Evolutionary conservation across 2,329 filamentous ascomycete species (phyloP).

Genomic region (Parafenestella ontariensis): DNA sequence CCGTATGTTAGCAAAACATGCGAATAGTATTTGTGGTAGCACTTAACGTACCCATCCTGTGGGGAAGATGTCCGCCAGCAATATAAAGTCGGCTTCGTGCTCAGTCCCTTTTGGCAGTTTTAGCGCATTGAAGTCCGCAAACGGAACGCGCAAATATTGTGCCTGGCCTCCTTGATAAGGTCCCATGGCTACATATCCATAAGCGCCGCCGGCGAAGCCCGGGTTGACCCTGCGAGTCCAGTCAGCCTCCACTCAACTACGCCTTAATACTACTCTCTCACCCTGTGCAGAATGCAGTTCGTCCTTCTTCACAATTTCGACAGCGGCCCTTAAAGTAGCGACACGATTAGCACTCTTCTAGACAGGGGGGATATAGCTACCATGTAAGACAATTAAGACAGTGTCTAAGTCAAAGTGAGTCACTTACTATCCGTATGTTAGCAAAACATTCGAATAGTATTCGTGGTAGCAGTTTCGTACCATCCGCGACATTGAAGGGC

Average conservation of each 20-base stretch:
- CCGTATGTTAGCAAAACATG: no score
- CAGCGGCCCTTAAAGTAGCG: no score
- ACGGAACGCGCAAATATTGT: conserved; percentile 70
- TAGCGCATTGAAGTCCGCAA: conserved; percentile 71
- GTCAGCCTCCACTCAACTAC: background rate
- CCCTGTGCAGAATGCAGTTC: conserved; percentile 70
- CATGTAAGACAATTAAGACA: no score
- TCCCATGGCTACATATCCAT: conserved; percentile 69
- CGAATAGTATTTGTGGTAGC: no score
- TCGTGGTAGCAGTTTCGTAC: no score
- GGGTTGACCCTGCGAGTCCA: conserved; percentile 56
- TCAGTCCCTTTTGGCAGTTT: conserved; percentile 67
- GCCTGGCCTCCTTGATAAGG: conserved; percentile 65
- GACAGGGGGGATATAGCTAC: no score
- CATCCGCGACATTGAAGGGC: conserved; percentile 70
- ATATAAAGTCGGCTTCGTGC: conserved; percentile 66
- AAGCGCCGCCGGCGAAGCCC: conserved; percentile 66
- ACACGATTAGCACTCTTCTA: no score
- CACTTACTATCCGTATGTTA: no score
- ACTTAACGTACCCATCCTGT: no score
- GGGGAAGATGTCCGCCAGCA: conserved; percentile 59
- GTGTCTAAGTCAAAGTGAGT: no score
- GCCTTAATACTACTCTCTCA: conserved; percentile 7
- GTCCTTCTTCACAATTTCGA: conserved; percentile 69
- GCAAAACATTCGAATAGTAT: no score